These are phyloP conservation scores for Penicillium cosmopolitanum DNA, from an alignment of 495 filamentous ascomycete genomes.

Conservation along the genomic window DNA sequence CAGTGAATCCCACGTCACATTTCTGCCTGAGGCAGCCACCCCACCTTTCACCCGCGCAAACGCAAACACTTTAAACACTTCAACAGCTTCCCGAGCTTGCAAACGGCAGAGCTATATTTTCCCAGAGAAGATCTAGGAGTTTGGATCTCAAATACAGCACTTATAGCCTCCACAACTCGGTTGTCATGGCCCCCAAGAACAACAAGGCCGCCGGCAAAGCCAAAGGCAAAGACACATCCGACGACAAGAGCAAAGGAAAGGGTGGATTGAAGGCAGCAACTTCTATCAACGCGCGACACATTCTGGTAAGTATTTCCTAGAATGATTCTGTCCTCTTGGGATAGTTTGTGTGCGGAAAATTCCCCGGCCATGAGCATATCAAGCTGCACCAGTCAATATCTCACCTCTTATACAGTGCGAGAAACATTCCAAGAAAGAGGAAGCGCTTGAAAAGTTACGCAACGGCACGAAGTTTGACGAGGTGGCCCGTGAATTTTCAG, in stretches of 20 bases:
- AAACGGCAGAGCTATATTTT: not conserved
- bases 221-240: conserved; percentile 43
- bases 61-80: conserved; percentile 8
- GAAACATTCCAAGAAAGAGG: conserved; percentile 87
- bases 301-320: conserved; percentile 62
- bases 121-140: too few relatives aligned
- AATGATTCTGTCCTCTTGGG: not conserved
- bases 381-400: not conserved
- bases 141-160: not conserved
- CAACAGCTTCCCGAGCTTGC: not conserved
- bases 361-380: not conserved
- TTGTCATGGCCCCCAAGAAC: conserved; percentile 57
- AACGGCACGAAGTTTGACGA: conserved; percentile 84
- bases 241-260: conserved; percentile 43
- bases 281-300: conserved; percentile 85
- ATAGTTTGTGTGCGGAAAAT: not conserved
- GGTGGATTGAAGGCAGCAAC: conserved; percentile 70
- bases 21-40: conserved; percentile 28
- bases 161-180: not conserved
- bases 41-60: conserved; percentile 18
- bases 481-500: conserved; percentile 83
- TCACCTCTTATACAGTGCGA: conserved; percentile 62
- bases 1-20: conserved; percentile 23
- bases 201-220: conserved; percentile 34
- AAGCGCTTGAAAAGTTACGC: conserved; percentile 76